Evolutionary conservation across 345 rosid species (phyloP), one percentile per base, ranked within the genome.

Genomic region (Kernera saxatilis): DNA sequence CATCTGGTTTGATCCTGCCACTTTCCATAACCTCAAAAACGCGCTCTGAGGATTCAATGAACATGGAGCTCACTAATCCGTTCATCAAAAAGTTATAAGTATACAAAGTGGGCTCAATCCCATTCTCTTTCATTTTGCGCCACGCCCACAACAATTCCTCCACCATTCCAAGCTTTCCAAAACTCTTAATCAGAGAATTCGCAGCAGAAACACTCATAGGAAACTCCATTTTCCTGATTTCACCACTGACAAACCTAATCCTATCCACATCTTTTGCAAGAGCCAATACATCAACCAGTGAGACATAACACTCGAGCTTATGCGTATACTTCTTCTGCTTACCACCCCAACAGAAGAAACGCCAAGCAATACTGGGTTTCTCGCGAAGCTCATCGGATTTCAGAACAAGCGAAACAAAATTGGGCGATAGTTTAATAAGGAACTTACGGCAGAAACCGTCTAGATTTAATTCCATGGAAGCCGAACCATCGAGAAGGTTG

Each of bases 61-160:
- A 91, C 85, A 65, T 74, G 1, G 88, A 82, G 71, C 77, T 87
- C 49, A 89, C 89, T 80, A 94, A 76, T 15, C 95, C 97, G 45
- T 88, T 88, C 57, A 94, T 54, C 78, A 91, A 62, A 62, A 86
- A 94, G 79, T 85, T 88, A 57, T 84, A 88, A 0, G 95, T 84
- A 67, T 85, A 88, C 81, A 88, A 73, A 79, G 85, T 89, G 0
- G 96, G 93, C 67, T 86, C 97, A 59, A 88, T 83, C 52, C 77
- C 88, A 76, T 89, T 89, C 56, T 94, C 95, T 73, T 91, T 83
- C 97, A 91, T 91, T 54, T 78, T 71, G 15, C 99, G 78, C 96
- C 97, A 94, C 61, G 86, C 89, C 96, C 96, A 91, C 68, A 94
- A 74, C 80, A 89, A 69, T 70, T 94, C 95, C 82, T 89, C 99